Evolutionary conservation across 495 filamentous ascomycete genomes (phyloP).

Genomic region (Clavariopsis aquatica): DNA sequence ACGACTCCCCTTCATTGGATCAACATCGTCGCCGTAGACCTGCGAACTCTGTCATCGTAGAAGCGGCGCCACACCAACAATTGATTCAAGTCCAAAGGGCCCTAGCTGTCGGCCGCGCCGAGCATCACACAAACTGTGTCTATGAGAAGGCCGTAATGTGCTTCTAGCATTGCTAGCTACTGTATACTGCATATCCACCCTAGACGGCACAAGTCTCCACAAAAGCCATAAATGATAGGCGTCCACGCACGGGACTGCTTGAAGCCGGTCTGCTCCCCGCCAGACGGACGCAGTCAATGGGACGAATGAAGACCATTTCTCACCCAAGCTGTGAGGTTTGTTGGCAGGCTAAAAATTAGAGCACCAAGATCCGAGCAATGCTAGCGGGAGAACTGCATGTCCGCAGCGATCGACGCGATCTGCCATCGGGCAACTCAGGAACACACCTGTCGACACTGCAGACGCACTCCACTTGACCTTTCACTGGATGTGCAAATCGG

Average conservation of each 20-base stretch:
- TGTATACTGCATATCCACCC: neutral
- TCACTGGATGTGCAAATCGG: no score
- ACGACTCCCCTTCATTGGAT: no score
- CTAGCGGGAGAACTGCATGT: neutral
- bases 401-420: neutral
- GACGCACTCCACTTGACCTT: neutral
- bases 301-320: neutral
- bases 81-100: neutral
- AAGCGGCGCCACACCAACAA: neutral
- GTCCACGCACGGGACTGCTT: neutral
- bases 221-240: neutral
- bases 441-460: neutral
- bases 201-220: neutral
- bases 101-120: neutral
- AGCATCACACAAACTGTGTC: neutral
- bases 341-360: neutral
- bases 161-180: neutral
- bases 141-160: neutral
- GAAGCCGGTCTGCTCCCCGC: neutral
- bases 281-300: neutral
- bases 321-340: neutral
- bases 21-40: neutral
- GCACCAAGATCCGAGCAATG: neutral
- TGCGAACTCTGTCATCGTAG: neutral
- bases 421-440: neutral